Evolutionary conservation across 176 grass and related monocot species (phyloP).

Genomic region (Oryza australiensis): DNA sequence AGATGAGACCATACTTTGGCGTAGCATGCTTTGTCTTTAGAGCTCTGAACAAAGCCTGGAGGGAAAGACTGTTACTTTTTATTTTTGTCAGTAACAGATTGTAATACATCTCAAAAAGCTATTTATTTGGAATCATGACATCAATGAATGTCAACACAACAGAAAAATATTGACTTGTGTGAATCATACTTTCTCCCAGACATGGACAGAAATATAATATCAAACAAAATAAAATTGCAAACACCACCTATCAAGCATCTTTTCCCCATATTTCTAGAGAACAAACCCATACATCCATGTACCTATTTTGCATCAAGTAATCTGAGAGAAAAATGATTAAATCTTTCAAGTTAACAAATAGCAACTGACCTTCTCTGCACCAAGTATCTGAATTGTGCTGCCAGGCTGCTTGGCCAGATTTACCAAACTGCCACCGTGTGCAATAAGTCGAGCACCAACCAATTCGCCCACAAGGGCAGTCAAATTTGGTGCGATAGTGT

Average conservation of each 20-base stretch:
- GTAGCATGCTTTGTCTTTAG: slow-evolving; percentile 89
- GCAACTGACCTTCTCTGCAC: slow-evolving; percentile 79
- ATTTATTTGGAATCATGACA: background rate
- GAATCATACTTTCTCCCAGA: background rate
- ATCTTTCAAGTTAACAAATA: background rate
- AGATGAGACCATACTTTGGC: slow-evolving; percentile 91
- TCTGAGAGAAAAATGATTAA: background rate
- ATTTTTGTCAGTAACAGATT: background rate
- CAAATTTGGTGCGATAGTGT: slow-evolving; percentile 82
- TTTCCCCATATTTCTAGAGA: background rate
- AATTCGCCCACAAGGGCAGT: slow-evolving; percentile 60
- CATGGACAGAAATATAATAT: background rate
- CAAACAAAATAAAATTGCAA: background rate
- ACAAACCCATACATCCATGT: background rate
- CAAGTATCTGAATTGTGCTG: slow-evolving; percentile 92
- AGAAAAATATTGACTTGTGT: background rate
- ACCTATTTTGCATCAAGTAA: background rate
- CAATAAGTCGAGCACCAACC: slow-evolving; percentile 90
- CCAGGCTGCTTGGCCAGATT: slow-evolving; percentile 93
- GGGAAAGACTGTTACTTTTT: slow-evolving; percentile 23
- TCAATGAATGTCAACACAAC: background rate
- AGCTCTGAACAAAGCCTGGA: slow-evolving; percentile 90
- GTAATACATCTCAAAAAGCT: background rate
- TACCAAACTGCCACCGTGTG: slow-evolving; percentile 76
- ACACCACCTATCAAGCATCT: background rate